Conservation (phyloP, 306 rosid species). For the Carpinus fangiana region DNA sequence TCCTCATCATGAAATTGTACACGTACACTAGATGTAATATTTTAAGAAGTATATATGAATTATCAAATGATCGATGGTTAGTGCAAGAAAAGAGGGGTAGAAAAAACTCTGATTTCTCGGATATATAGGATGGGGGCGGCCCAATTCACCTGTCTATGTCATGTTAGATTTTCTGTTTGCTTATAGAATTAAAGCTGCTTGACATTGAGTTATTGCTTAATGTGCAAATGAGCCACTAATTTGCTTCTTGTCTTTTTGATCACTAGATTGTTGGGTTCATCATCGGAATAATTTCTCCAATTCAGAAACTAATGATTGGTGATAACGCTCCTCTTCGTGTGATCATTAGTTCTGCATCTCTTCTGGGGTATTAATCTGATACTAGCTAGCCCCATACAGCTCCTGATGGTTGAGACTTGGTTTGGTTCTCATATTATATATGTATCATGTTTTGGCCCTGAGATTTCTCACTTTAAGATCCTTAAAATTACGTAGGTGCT, state of each 20-base stretch:
- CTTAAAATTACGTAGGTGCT: neutral
- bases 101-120: no score
- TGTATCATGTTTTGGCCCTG: no score
- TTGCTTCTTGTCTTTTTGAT: neutral
- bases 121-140: no score
- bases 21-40: no score
- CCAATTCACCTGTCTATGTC: no score
- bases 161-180: no score
- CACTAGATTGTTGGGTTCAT: constrained; percentile 44
- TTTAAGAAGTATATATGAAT: no score
- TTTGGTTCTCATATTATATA: neutral
- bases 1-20: no score
- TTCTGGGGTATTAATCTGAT: constrained; percentile 42
- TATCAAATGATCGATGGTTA: no score
- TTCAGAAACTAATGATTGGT: constrained; percentile 31
- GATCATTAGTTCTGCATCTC: constrained; percentile 32
- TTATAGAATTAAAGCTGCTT: neutral
- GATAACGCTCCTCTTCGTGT: constrained; percentile 38
- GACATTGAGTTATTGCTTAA: neutral
- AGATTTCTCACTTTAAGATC: neutral
- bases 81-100: no score
- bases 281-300: constrained; percentile 36
- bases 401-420: neutral
- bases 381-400: neutral
- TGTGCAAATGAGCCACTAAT: neutral